phyloP scores from a whole-genome alignment of 148 eudicot species.

The Camellia granthamiana region DNA sequence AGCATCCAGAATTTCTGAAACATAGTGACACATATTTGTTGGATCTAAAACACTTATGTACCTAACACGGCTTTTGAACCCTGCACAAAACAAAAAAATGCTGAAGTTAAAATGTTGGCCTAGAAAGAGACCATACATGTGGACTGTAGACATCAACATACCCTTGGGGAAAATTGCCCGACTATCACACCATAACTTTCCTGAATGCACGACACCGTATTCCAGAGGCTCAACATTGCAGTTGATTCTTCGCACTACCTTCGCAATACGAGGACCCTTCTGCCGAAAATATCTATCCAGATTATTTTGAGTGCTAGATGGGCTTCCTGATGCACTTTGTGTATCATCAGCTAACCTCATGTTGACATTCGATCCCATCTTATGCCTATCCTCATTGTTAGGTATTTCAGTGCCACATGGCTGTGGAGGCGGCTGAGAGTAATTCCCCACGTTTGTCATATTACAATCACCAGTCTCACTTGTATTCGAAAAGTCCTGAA shows the following conservation, averaged over 20 bases:
- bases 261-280: conserved; percentile 94
- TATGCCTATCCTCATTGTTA: conserved; percentile 32
- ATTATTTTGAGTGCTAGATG: conserved; percentile 57
- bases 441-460: conserved; percentile 24
- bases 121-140: not conserved
- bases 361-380: conserved; percentile 32
- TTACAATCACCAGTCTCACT: conserved; percentile 29
- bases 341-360: conserved; percentile 33
- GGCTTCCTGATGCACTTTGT: conserved; percentile 43
- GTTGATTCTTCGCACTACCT: conserved; percentile 79
- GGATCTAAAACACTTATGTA: conserved; percentile 78
- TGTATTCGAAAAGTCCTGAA: conserved; percentile 26
- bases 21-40: conserved; percentile 62
- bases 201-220: conserved; percentile 58
- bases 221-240: conserved; percentile 76
- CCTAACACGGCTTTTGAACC: conserved; percentile 80
- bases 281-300: conserved; percentile 55
- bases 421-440: conserved; percentile 8
- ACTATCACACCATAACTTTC: conserved; percentile 72
- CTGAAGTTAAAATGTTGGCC: conserved; percentile 8
- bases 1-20: conserved; percentile 83
- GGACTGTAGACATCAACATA: conserved; percentile 27
- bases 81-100: conserved; percentile 33
- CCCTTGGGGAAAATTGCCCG: conserved; percentile 93
- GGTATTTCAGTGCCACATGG: conserved; percentile 30